phyloP scores from a whole-genome alignment of 2,329 filamentous ascomycete genomes.

The Fusarium sp. region DNA sequence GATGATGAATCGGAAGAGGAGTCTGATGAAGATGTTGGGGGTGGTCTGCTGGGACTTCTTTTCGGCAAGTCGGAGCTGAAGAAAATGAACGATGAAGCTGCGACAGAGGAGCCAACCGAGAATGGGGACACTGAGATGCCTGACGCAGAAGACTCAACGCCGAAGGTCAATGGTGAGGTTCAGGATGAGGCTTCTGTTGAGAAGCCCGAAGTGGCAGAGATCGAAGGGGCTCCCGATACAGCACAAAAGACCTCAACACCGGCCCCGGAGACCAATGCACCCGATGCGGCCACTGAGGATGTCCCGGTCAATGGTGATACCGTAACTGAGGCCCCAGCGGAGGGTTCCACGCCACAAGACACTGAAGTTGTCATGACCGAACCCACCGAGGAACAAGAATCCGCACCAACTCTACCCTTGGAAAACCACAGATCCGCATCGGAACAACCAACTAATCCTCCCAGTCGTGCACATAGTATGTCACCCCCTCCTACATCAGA shows the following conservation, averaged over 20 bases:
- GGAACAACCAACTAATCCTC: constrained; percentile 53
- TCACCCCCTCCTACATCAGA: constrained; percentile 58
- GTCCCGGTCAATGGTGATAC: neutral
- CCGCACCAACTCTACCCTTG: constrained; percentile 35
- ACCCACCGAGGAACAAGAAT: constrained; percentile 29
- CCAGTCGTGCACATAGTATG: constrained; percentile 55
- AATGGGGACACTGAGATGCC: constrained; percentile 39
- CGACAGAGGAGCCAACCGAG: constrained; percentile 10
- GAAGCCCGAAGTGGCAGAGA: constrained; percentile 40
- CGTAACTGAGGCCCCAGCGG: neutral
- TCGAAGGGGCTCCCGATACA: neutral
- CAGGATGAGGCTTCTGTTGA: constrained; percentile 46
- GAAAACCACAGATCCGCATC: constrained; percentile 52
- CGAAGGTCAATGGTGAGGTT: constrained; percentile 38
- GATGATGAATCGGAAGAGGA: constrained; percentile 57
- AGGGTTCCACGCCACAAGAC: neutral
- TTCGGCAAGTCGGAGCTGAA: constrained; percentile 67
- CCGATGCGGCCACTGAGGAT: neutral
- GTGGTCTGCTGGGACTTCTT: constrained; percentile 63
- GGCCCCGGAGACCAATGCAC: neutral
- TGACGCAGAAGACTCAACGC: constrained; percentile 11
- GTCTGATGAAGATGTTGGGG: constrained; percentile 51
- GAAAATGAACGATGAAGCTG: constrained; percentile 56
- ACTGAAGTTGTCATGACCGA: constrained; percentile 47
- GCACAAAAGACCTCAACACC: neutral